Evolutionary conservation across 371 early-diverging fungal species (phyloP).

Genomic region (Syncephalis plumigaleata): DNA sequence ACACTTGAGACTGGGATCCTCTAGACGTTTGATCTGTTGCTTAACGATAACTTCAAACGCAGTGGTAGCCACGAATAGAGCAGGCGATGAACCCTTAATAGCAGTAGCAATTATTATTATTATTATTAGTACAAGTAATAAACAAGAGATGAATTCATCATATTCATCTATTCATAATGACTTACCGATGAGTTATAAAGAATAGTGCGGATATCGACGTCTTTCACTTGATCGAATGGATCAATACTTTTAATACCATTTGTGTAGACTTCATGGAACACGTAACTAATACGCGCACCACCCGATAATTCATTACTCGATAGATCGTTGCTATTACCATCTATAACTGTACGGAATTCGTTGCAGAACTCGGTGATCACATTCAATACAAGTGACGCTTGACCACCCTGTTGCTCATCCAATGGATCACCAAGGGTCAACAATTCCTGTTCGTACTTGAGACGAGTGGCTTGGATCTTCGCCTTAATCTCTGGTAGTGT

Average conservation of each 20-base stretch:
- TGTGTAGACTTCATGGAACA: constrained; percentile 94
- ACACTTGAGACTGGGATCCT: constrained; percentile 91
- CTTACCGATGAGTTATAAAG: constrained; percentile 91
- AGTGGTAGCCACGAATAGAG: constrained; percentile 91
- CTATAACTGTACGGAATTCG: constrained; percentile 85
- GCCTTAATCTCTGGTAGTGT: constrained; percentile 95
- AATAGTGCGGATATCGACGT: constrained; percentile 93
- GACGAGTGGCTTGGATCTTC: constrained; percentile 68
- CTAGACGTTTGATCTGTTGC: constrained; percentile 90
- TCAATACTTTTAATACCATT: constrained; percentile 84
- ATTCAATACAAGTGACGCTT: constrained; percentile 41
- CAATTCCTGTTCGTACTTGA: constrained; percentile 75
- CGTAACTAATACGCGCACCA: constrained; percentile 96
- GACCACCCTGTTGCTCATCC: constrained; percentile 21
- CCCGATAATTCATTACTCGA: constrained; percentile 89
- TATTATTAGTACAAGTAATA: not conserved
- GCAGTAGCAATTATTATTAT: not conserved
- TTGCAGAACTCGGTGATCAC: constrained; percentile 94
- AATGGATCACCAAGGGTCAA: constrained; percentile 79
- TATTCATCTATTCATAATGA: not conserved
- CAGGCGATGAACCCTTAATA: constrained; percentile 78
- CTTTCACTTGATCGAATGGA: constrained; percentile 93
- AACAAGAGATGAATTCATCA: too few relatives aligned
- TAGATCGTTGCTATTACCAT: constrained; percentile 85
- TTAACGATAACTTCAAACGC: constrained; percentile 97